A percentile compares a stretch with the other conserved stretches of the same genome.
Evolutionary conservation across 495 filamentous ascomycete genomes (phyloP).

Genomic region (Entonaema liquescens): DNA sequence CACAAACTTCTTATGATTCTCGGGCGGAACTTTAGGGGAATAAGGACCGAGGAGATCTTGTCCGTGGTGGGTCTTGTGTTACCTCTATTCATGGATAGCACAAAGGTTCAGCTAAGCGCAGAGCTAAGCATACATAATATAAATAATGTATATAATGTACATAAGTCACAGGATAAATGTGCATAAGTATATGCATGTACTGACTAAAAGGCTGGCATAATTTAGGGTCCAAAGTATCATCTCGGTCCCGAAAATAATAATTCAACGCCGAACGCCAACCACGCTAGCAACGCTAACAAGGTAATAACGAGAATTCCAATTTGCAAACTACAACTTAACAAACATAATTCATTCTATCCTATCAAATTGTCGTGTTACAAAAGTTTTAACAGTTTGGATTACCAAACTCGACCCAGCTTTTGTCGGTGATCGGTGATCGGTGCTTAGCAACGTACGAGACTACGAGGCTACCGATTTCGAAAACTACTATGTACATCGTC

Average conservation of each 20-base stretch:
- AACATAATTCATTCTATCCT: conserved; percentile 20
- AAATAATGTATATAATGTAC: background rate
- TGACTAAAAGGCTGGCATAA: background rate
- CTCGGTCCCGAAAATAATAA: conserved; percentile 32
- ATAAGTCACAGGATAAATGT: background rate
- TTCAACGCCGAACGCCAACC: conserved; percentile 19
- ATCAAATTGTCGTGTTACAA: background rate
- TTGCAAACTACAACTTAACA: background rate
- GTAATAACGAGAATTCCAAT: background rate
- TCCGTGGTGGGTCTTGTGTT: background rate
- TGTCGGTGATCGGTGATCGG: conserved; percentile 33
- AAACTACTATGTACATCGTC: background rate
- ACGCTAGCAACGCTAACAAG: background rate
- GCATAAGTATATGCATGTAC: background rate
- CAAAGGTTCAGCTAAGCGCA: background rate
- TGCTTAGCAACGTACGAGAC: conserved; percentile 1
- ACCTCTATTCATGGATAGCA: background rate
- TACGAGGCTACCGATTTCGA: background rate
- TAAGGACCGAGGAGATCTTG: background rate
- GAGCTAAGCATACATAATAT: background rate
- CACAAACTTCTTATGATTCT: background rate
- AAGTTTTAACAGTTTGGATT: background rate
- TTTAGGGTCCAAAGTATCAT: background rate
- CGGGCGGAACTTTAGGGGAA: conserved; percentile 15
- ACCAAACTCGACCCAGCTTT: conserved; percentile 7